phyloP scores from a whole-genome alignment of 2,329 filamentous ascomycete species.

The Didymella arachidicola region DNA sequence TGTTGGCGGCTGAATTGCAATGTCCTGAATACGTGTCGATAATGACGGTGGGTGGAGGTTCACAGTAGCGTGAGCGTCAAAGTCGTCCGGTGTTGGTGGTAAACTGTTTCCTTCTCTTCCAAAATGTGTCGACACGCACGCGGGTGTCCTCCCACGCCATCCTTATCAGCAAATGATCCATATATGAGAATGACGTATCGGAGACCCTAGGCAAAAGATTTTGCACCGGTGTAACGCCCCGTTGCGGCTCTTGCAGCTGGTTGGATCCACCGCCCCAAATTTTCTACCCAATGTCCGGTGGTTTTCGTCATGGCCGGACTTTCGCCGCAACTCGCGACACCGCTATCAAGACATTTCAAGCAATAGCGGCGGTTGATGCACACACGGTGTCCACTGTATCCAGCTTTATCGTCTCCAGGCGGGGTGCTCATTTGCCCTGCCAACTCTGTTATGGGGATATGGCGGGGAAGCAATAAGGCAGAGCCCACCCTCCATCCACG shows the following conservation, averaged over 20 bases:
- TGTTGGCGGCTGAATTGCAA: constrained; percentile 19
- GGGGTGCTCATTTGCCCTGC: constrained; percentile 22
- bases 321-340: constrained; percentile 23
- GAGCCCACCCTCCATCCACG: constrained; percentile 4
- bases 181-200: constrained; percentile 36
- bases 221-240: constrained; percentile 31
- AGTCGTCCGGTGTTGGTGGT: neutral
- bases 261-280: constrained; percentile 31
- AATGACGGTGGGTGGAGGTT: neutral
- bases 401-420: constrained; percentile 17
- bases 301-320: constrained; percentile 24
- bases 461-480: constrained; percentile 20
- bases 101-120: constrained; percentile 9
- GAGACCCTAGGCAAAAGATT: constrained; percentile 40
- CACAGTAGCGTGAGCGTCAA: constrained; percentile 21
- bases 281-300: constrained; percentile 29
- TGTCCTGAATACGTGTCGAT: constrained; percentile 6
- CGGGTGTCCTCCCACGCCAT: constrained; percentile 14
- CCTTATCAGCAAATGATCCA: constrained; percentile 27
- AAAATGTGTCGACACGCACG: neutral
- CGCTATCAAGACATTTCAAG: constrained; percentile 21
- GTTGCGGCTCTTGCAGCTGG: constrained; percentile 36
- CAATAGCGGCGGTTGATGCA: constrained; percentile 33
- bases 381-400: constrained; percentile 23
- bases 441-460: constrained; percentile 19